phyloP scores from a whole-genome alignment of 768 basidiomycete genomes.

The Cystobasidium ongulense region DNA sequence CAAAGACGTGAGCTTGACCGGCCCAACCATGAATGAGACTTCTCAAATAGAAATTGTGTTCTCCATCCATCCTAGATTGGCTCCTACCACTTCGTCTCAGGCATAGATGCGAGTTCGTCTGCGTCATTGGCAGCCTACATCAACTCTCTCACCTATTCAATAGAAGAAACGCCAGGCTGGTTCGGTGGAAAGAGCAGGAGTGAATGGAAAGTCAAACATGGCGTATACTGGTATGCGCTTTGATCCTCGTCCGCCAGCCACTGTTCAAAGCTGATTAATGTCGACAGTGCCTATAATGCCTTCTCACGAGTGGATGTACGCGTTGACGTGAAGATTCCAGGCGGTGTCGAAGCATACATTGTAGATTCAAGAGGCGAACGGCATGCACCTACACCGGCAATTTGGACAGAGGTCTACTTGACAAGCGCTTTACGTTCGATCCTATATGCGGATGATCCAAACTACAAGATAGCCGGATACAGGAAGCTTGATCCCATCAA shows the following conservation, averaged over 20 bases:
- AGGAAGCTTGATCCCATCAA: slow-evolving; percentile 93
- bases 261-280: background rate
- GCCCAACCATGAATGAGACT: background rate
- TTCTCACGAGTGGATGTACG: slow-evolving; percentile 93
- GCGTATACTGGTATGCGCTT: slow-evolving; percentile 72
- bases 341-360: slow-evolving; percentile 87
- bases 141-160: slow-evolving; percentile 88
- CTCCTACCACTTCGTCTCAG: slow-evolving; percentile 95
- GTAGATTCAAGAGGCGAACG: slow-evolving; percentile 89
- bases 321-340: slow-evolving; percentile 97
- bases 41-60: background rate
- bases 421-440: slow-evolving; percentile 85
- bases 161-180: slow-evolving; percentile 87
- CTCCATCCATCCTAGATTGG: slow-evolving; percentile 56
- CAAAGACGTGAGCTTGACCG: slow-evolving; percentile 62
- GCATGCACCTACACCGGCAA: slow-evolving; percentile 58
- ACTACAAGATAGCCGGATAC: slow-evolving; percentile 82
- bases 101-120: slow-evolving; percentile 96
- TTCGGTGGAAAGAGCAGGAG: slow-evolving; percentile 60
- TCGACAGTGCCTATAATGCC: slow-evolving; percentile 63
- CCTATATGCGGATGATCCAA: slow-evolving; percentile 90
- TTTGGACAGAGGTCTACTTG: slow-evolving; percentile 97
- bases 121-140: slow-evolving; percentile 96
- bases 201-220: slow-evolving; percentile 82
- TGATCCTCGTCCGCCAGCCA: slow-evolving; percentile 42